phyloP scores from a whole-genome alignment of 1,139 yeast species.

The Wickerhamomyces sp. region DNA sequence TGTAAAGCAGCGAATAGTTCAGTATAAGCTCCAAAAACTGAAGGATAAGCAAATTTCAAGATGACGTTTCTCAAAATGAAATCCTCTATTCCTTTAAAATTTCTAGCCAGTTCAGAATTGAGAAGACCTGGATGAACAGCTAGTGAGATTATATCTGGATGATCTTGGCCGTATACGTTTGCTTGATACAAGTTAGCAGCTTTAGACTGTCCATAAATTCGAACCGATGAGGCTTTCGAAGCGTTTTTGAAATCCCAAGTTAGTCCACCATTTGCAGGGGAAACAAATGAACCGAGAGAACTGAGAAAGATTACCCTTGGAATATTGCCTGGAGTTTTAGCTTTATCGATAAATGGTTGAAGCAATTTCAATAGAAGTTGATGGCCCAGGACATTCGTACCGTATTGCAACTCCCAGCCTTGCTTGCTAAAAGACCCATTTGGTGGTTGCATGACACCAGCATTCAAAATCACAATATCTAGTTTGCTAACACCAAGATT shows the following conservation, averaged over 20 bases:
- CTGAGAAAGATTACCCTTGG: conserved; percentile 45
- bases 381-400: conserved; percentile 47
- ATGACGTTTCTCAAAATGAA: not conserved
- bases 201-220: conserved; percentile 44
- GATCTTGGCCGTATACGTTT: conserved; percentile 36
- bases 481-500: conserved; percentile 25
- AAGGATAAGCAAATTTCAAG: too few species aligned
- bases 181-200: conserved; percentile 42
- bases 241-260: conserved; percentile 31
- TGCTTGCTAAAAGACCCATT: conserved; percentile 33
- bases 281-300: conserved; percentile 35
- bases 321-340: conserved; percentile 9
- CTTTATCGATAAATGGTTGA: conserved; percentile 35
- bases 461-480: conserved; percentile 47
- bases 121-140: conserved; percentile 42
- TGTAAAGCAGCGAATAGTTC: conserved; percentile 37
- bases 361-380: conserved; percentile 42
- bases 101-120: conserved; percentile 37
- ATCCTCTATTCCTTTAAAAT: not conserved
- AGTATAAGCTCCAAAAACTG: conserved; percentile 38
- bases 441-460: conserved; percentile 47
- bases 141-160: conserved; percentile 22
- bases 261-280: conserved; percentile 37
- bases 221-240: conserved; percentile 5
- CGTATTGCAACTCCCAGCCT: conserved; percentile 44